Evolutionary conservation across 768 basidiomycete genomes (phyloP), one percentile per base, ranked within the genome.

Genomic region (Gloeopeniophorella convolvens): DNA sequence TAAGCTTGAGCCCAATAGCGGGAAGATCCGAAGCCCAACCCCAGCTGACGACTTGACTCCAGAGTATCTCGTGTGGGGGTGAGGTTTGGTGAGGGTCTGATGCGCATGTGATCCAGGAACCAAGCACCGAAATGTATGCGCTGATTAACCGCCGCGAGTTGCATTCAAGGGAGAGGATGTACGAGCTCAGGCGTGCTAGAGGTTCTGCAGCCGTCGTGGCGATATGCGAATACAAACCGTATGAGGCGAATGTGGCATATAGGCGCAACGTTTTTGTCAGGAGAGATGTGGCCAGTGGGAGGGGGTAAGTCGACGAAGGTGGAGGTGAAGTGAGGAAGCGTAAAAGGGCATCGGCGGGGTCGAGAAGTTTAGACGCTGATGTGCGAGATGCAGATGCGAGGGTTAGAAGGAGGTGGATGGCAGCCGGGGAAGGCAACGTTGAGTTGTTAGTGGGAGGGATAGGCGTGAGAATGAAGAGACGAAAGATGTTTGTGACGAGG

Each of bases 41-140:
- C 81, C 85, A 88, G 3, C 78, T 82, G n/a, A 72, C 67, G 9
- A 95, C 71, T 60, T 92, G 89, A 48, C 83, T 89, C 94, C 95
- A 98, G 8, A 86, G 67, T 42, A 97, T 80, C 45, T 89, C 90
- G 65, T 98, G 95, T 7, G 72, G 74, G 0, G 91, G 91, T 3
- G 82, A 85, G 6, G 91, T 94, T 47, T 75, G 72, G 62, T 98
- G 95, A 5, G 95, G 94, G 60, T 98, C 87, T n/a, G 80, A 76
- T 0, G 92, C 90, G 58, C 89, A 94, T 3, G 78, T 71, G 5
- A 73, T 83, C 93, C 92, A 97, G 0, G 73, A 69, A 51, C 79
- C 77, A 2, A 90, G 57, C 8, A 91, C 66, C 9, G 68, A 66
- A 5, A 76, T 67, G 77, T 85, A 92, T 3, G 79, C 72, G 23